Evolutionary conservation across 352 stramenopile genomes (phyloP).

Genomic region (Lagenidium sp.): DNA sequence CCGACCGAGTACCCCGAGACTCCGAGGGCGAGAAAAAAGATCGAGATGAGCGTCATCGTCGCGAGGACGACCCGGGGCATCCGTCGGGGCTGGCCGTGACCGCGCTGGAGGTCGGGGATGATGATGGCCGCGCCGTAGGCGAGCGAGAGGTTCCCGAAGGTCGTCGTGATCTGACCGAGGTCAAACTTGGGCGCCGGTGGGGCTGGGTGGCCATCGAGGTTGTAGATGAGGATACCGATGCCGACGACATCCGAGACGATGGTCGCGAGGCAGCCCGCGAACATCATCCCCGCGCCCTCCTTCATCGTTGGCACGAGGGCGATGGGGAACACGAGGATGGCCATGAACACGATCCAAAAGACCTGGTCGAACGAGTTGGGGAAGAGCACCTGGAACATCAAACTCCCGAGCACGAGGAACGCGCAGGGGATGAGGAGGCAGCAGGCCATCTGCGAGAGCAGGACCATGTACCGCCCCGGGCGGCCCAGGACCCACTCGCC

Average conservation of each 20-base stretch:
- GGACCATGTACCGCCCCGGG: constrained; percentile 35
- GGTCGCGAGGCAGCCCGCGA: constrained; percentile 48
- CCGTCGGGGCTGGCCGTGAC: constrained; percentile 29
- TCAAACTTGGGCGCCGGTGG: constrained; percentile 29
- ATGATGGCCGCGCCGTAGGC: too few relatives aligned
- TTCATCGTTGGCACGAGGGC: too few relatives aligned
- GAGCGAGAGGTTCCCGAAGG: too few relatives aligned
- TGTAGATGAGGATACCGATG: constrained; percentile 35
- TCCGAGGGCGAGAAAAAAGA: constrained; percentile 36
- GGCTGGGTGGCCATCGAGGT: constrained; percentile 39
- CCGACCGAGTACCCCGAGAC: constrained; percentile 41
- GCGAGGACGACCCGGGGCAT: constrained; percentile 54
- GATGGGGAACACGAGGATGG: constrained; percentile 33
- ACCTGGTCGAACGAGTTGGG: constrained; percentile 27
- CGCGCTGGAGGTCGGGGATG: too few relatives aligned
- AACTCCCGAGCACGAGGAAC: too few relatives aligned
- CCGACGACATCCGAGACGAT: constrained; percentile 49
- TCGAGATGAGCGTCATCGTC: constrained; percentile 41
- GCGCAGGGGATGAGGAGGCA: constrained; percentile 46
- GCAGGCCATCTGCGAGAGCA: constrained; percentile 43
- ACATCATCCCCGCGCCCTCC: too few relatives aligned
- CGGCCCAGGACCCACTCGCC: constrained; percentile 43
- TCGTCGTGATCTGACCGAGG: too few relatives aligned
- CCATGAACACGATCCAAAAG: too few relatives aligned
- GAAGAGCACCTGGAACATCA: constrained; percentile 42